phyloP scores from a whole-genome alignment of 2,329 filamentous ascomycete species.

The Exophiala sideris region DNA sequence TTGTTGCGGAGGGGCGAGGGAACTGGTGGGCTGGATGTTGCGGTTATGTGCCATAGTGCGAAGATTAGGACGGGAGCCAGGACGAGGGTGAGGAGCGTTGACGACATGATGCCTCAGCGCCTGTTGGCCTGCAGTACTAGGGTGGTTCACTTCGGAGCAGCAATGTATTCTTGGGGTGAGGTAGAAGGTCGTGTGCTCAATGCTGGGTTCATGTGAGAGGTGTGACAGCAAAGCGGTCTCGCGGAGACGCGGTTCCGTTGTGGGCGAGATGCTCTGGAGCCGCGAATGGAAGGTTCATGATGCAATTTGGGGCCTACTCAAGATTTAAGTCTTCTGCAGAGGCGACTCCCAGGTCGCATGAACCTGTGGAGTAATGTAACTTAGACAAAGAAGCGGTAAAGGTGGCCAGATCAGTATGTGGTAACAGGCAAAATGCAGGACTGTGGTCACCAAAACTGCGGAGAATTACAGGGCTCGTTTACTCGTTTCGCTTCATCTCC shows the following conservation, averaged over 20 bases:
- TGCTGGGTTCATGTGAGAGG: no score
- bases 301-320: background rate
- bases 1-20: slow-evolving; percentile 69
- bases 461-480: background rate
- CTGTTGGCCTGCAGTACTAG: background rate
- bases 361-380: slow-evolving; percentile 9
- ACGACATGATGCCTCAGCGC: slow-evolving; percentile 6
- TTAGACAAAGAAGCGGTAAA: slow-evolving; percentile 17
- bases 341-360: slow-evolving; percentile 2
- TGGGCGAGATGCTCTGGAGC: no score
- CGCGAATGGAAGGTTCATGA: slow-evolving; percentile 2
- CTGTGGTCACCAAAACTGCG: background rate
- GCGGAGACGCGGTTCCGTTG: no score
- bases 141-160: background rate
- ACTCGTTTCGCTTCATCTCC: slow-evolving; percentile 2
- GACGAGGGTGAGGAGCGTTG: slow-evolving; percentile 18
- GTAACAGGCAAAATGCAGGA: background rate
- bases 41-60: slow-evolving; percentile 34
- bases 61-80: slow-evolving; percentile 24
- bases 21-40: slow-evolving; percentile 36
- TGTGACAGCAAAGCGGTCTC: no score
- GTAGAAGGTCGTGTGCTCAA: no score
- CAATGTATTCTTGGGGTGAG: no score
- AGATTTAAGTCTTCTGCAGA: background rate
- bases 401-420: slow-evolving; percentile 18